These are phyloP conservation scores for Ogataea nitratoaversa DNA, from an alignment of 805 yeast genomes.

Conservation along the genomic window DNA sequence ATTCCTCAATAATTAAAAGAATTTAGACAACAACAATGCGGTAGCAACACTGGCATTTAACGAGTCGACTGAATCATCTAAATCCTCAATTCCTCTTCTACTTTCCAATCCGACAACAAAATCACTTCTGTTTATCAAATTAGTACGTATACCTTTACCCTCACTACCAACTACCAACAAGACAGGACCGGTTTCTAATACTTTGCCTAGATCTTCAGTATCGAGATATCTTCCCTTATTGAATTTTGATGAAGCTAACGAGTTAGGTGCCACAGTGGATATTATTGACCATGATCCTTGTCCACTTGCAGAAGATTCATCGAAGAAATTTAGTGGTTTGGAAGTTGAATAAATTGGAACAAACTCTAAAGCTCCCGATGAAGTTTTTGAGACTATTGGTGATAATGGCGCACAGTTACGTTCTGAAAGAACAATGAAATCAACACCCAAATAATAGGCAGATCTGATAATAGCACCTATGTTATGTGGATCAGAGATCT, in stretches of 20 bases:
- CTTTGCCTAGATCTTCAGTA: slow-evolving; percentile 37
- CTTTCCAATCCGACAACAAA: slow-evolving; percentile 38
- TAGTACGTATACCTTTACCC: slow-evolving; percentile 75
- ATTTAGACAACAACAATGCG: slow-evolving; percentile 51
- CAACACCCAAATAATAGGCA: slow-evolving; percentile 79
- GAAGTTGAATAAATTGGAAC: slow-evolving; percentile 54
- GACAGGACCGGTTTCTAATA: slow-evolving; percentile 51
- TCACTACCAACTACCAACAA: slow-evolving; percentile 81
- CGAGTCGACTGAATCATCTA: slow-evolving; percentile 56
- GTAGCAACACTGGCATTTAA: slow-evolving; percentile 89
- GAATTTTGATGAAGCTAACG: not conserved
- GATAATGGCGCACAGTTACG: slow-evolving; percentile 71
- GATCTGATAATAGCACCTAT: slow-evolving; percentile 79
- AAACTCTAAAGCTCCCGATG: slow-evolving; percentile 81
- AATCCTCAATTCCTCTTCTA: slow-evolving; percentile 15
- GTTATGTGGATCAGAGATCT: slow-evolving; percentile 82
- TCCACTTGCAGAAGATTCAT: slow-evolving; percentile 35
- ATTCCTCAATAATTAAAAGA: slow-evolving; percentile 9
- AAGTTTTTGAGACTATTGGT: slow-evolving; percentile 73
- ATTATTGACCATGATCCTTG: slow-evolving; percentile 68
- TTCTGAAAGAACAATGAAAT: slow-evolving; percentile 66
- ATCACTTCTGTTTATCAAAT: slow-evolving; percentile 56
- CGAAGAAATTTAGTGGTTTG: slow-evolving; percentile 62
- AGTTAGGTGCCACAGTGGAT: slow-evolving; percentile 48
- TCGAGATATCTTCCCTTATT: slow-evolving; percentile 28